These are phyloP conservation scores for Pterocarpus santalinus DNA, from an alignment of 306 rosid species.

Conservation along the genomic window DNA sequence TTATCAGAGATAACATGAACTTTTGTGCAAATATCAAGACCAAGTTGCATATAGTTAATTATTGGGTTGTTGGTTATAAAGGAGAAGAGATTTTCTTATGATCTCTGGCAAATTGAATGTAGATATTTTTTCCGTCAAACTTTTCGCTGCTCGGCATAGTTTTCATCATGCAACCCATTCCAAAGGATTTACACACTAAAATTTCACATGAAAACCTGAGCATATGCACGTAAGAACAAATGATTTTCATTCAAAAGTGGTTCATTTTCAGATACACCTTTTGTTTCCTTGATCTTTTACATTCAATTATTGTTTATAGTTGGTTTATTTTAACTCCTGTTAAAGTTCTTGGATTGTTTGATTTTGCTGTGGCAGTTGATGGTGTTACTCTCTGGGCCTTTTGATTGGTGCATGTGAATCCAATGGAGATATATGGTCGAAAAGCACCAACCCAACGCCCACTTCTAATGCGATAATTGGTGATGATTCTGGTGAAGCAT, in stretches of 20 bases:
- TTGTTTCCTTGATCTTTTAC: constrained; percentile 8
- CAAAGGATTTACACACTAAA: background rate
- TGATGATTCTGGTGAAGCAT: background rate
- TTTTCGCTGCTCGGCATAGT: background rate
- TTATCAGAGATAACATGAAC: background rate
- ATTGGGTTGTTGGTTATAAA: background rate
- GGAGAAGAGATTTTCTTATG: background rate
- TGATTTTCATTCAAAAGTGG: background rate
- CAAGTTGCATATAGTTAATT: background rate
- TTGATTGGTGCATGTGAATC: background rate
- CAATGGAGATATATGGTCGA: background rate
- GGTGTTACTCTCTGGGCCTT: background rate
- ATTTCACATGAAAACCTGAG: background rate
- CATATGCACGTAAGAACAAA: background rate
- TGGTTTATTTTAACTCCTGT: background rate
- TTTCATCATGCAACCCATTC: background rate
- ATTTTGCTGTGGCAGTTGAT: constrained; percentile 7
- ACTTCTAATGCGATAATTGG: background rate
- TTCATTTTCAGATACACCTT: background rate
- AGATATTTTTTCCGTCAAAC: background rate
- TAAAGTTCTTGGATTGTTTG: background rate
- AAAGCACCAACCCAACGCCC: background rate
- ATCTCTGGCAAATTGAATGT: background rate
- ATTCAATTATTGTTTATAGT: background rate
- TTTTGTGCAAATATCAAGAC: background rate